A percentile compares a stretch with the other conserved stretches of the same genome.
Conservation (phyloP, 2,329 filamentous ascomycete species). For the Pseudovirgaria hyperparasitica region DNA sequence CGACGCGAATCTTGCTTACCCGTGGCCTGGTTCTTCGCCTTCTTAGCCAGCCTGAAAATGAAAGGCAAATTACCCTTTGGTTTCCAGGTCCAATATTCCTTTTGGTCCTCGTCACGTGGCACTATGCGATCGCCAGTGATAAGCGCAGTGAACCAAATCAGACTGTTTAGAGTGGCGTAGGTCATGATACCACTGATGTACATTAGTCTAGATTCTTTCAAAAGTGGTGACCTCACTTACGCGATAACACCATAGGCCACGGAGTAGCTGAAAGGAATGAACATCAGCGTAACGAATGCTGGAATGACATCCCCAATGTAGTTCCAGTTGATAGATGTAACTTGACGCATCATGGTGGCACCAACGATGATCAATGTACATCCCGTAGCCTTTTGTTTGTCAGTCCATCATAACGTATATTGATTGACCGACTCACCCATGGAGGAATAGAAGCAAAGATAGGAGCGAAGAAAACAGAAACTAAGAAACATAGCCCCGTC, state of each 20-base stretch:
- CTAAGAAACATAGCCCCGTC: conserved; percentile 72
- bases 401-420: no score
- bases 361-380: conserved; percentile 35
- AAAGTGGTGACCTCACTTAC: background rate
- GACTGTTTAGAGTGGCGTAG: conserved; percentile 62
- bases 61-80: no score
- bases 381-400: conserved; percentile 46
- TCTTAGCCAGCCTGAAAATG: no score
- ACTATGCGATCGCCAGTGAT: conserved; percentile 54
- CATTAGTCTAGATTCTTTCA: background rate
- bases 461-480: conserved; percentile 78
- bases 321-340: conserved; percentile 76
- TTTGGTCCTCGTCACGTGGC: conserved; percentile 60
- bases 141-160: conserved; percentile 56
- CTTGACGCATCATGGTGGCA: conserved; percentile 61
- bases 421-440: conserved; percentile 78
- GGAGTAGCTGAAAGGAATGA: conserved; percentile 84
- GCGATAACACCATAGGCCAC: conserved; percentile 79
- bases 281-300: conserved; percentile 67
- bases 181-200: conserved; percentile 47
- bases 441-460: conserved; percentile 84
- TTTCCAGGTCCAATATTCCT: conserved; percentile 73
- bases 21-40: no score
- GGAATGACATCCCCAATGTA: conserved; percentile 77
- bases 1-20: no score